Conservation (phyloP, 2,329 filamentous ascomycete genomes). For the Parafenestella ontariensis region DNA sequence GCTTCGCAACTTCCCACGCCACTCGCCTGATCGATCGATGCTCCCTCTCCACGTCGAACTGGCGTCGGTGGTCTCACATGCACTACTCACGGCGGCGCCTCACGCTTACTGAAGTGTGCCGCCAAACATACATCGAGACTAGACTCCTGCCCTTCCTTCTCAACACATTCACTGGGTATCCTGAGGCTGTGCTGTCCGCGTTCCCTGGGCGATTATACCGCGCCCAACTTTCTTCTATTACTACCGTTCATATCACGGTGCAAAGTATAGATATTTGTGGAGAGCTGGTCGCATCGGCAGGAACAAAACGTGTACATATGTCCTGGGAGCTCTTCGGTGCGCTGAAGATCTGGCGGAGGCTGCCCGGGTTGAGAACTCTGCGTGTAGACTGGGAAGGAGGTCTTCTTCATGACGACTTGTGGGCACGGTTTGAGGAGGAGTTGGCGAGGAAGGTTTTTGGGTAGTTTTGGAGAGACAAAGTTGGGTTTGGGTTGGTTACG, state of each 20-base stretch:
- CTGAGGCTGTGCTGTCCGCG: not conserved
- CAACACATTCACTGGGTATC: conserved; percentile 6
- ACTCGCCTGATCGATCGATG: not conserved
- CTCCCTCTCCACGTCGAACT: not conserved
- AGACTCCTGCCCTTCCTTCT: conserved; percentile 2
- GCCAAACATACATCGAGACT: conserved; percentile 8
- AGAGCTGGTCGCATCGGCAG: not conserved
- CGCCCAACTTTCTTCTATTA: not conserved
- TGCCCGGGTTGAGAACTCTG: not conserved
- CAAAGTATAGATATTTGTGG: not conserved
- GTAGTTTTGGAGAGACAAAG: not conserved
- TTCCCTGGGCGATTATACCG: not conserved
- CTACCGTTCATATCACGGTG: not conserved
- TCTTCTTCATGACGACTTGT: not conserved
- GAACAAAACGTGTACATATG: not conserved
- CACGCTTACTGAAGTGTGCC: not conserved
- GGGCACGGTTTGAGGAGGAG: not conserved
- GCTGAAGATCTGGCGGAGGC: not conserved
- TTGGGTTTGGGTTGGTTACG: not conserved
- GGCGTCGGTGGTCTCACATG: not conserved
- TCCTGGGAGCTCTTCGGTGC: not conserved
- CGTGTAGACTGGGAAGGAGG: not conserved
- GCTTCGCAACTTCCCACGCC: not conserved
- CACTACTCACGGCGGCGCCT: not conserved
- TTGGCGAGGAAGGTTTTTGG: not conserved